Evolutionary conservation across 345 rosid species (phyloP).

Genomic region (Chamaenerion angustifolium): DNA sequence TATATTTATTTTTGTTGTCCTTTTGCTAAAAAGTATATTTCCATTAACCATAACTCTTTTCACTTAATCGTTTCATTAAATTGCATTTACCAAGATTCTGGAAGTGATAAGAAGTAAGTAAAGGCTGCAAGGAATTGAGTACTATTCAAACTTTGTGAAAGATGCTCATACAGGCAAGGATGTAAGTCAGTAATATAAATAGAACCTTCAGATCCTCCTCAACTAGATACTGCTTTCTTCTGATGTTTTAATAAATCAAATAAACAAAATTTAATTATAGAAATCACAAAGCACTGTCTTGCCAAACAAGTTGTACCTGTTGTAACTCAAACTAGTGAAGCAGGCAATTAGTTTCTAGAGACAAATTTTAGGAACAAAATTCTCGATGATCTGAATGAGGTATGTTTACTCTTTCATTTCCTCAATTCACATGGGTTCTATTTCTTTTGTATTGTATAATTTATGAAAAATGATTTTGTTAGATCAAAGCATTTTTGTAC

Average conservation of each 20-base stretch:
- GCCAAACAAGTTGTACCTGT: slow-evolving; percentile 23
- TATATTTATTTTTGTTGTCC: neutral
- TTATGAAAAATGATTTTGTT: slow-evolving; percentile 10
- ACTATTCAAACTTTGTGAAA: slow-evolving; percentile 65
- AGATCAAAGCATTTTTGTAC: slow-evolving; percentile 79
- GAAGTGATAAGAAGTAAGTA: slow-evolving; percentile 64
- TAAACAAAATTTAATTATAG: slow-evolving; percentile 31
- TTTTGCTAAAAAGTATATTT: too few species aligned
- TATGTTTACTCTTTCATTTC: slow-evolving; percentile 10
- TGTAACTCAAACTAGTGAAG: slow-evolving; percentile 25
- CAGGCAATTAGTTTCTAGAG: slow-evolving; percentile 70
- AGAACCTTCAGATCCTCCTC: neutral
- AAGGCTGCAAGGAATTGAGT: slow-evolving; percentile 55
- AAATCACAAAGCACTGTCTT: slow-evolving; percentile 35
- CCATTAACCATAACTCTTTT: too few species aligned
- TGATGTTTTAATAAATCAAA: neutral
- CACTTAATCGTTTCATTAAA: too few species aligned
- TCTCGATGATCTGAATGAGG: slow-evolving; percentile 91
- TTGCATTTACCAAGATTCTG: slow-evolving; percentile 35
- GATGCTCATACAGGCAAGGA: slow-evolving; percentile 79
- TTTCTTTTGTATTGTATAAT: neutral
- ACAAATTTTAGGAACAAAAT: slow-evolving; percentile 83
- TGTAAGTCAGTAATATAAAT: slow-evolving; percentile 31
- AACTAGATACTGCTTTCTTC: neutral
- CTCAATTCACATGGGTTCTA: too few species aligned